Evolutionary conservation across 345 rosid genomes (phyloP), one percentile per base, ranked within the genome.

Genomic region (Turritis glabra): DNA sequence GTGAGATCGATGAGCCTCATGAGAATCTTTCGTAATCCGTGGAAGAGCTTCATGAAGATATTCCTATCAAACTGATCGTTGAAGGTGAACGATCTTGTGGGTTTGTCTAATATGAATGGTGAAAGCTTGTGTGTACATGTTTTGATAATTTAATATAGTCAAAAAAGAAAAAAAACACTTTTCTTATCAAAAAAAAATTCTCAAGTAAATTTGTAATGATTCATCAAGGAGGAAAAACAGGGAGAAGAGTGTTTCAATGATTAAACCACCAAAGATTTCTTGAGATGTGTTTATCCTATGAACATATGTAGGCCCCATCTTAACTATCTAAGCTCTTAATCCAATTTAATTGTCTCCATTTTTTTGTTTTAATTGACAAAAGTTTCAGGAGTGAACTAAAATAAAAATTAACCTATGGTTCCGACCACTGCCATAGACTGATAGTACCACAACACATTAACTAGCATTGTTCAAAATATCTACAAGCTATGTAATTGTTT

Each of bases 1-100:
- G 92, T 80, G 67, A 88, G 79, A 40, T 75, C 74, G 3, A 89
- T 73, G 67, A 93, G 76, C 32, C 92, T 71, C 89, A 84, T 79
- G 70, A 90, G 67, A 33, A 90, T 78, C 81, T 93, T 90, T 17
- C 93, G 83, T 55, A 88, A 80, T 52, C 90, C 85, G 58, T 81
- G 69, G 71, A 90, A 84, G 54, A 93, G 71, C 82, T 90, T 93
- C 98, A 90, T 93, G n/a, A 40, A 40, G 41, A 40, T 40, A 8
- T 9, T 35, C 12, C 40, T 9, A 84, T 60, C 41, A n/a, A 46
- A 19, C 2, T 27, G 52, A 13, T 46, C 23, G 40, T 23, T 47
- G 5, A 30, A 7, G 48, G 27, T 58, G 60, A 58, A 66, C 18
- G 67, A 48, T 44, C 67, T 77, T 55, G 67, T 26, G 9, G 64